phyloP scores from a whole-genome alignment of 805 yeast species.

The Ogataea ramenticola region DNA sequence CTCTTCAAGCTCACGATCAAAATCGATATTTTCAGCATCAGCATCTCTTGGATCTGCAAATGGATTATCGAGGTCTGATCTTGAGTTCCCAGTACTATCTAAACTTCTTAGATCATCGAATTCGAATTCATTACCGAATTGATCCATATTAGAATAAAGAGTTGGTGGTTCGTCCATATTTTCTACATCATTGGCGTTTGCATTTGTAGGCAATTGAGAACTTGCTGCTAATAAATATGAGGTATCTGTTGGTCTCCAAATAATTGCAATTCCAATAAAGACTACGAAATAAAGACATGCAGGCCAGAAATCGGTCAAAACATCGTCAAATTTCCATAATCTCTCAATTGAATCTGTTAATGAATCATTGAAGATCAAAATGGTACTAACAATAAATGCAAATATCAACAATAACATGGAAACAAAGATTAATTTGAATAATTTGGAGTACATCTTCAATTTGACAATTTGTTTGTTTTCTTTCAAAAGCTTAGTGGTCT shows the following conservation, averaged over 20 bases:
- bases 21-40: constrained; percentile 8
- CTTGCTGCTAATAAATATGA: constrained; percentile 93
- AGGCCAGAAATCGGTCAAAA: constrained; percentile 91
- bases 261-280: constrained; percentile 74
- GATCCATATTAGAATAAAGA: constrained; percentile 21
- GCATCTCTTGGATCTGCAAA: constrained; percentile 21
- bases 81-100: constrained; percentile 32
- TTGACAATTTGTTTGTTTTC: constrained; percentile 90
- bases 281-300: constrained; percentile 79
- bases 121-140: constrained; percentile 49
- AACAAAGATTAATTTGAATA: constrained; percentile 66
- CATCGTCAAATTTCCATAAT: constrained; percentile 89
- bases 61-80: constrained; percentile 17
- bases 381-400: constrained; percentile 64
- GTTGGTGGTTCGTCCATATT: constrained; percentile 16
- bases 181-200: constrained; percentile 50
- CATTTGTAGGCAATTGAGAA: constrained; percentile 71
- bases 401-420: constrained; percentile 64
- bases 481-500: constrained; percentile 64
- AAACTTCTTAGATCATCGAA: constrained; percentile 50
- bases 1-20: constrained; percentile 26
- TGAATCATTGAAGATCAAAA: constrained; percentile 67
- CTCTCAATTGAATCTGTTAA: constrained; percentile 71
- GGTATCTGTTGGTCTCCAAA: constrained; percentile 97
- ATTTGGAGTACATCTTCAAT: constrained; percentile 73